Evolutionary conservation across 352 stramenopile species (phyloP), one percentile per base, ranked within the genome.

Genomic region (Phytophthora sansomeana): DNA sequence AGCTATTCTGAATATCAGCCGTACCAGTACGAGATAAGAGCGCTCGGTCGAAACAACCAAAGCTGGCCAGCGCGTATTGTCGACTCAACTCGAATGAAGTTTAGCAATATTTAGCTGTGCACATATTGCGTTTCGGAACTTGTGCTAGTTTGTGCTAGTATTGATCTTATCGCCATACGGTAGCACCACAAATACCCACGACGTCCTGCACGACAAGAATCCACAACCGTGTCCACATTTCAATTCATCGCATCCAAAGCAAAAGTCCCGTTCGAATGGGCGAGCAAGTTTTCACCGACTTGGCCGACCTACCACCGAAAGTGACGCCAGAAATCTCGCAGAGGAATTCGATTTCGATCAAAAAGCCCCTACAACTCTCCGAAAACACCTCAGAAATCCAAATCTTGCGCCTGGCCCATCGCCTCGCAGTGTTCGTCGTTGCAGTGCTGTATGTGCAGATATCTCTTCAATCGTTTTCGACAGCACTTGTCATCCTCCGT

Each of bases 381-480:
- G 35, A 60, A 36, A 14, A 36, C 38, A 55, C 17, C 33, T 6
- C 32, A 1, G 17, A 56, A 3, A 29, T 48, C 35, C 36, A 38
- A 6, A n/a, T 58, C 16, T 21, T 69, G 17, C 44, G 28, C 6
- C 41, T 69, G 3, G 8, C 65, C 21, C 65, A 74, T 19, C 67
- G 67, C 5, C 1, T 75, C 4, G 54, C 50, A 55, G 61, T 75
- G 2, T 68, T 75, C 33, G 46, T 14, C 3, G 39, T 70, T 7
- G 67, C 67, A 1, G 30, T 78, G 5, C 10, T 62, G 24, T 78
- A 74, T 21, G 54, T 78, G 14, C 14, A 60, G 19, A 75, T 74
- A 32, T 78, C 69, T 14, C 36, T 74, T 2, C 24, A 52, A 21
- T 69, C 69, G 5, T 64, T 70, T 35, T 52, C 48, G 54, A 72